phyloP scores from a whole-genome alignment of 192 early-diverging fungal genomes.

The Podochytrium sp. region DNA sequence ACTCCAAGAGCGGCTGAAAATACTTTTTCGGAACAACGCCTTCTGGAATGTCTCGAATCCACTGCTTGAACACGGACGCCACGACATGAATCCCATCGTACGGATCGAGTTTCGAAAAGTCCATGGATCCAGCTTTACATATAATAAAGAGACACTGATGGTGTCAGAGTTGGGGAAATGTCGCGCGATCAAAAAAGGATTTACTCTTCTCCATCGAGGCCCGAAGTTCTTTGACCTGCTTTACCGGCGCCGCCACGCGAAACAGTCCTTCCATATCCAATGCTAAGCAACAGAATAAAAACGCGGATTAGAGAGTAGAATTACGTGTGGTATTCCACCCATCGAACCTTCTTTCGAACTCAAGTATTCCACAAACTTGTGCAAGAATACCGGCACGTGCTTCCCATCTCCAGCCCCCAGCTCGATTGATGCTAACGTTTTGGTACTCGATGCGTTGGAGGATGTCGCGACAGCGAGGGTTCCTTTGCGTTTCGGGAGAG shows the following conservation, averaged over 20 bases:
- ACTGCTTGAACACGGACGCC: slow-evolving; percentile 48
- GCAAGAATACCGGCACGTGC: slow-evolving; percentile 38
- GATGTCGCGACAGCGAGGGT: slow-evolving; percentile 5
- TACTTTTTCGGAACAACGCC: slow-evolving; percentile 44
- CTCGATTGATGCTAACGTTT: not conserved
- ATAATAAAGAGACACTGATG: not conserved
- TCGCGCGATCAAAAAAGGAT: not conserved
- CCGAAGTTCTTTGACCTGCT: slow-evolving; percentile 38
- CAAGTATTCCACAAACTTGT: slow-evolving; percentile 44
- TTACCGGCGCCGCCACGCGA: slow-evolving; percentile 39
- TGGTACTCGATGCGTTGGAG: slow-evolving; percentile 13
- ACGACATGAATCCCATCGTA: slow-evolving; percentile 38
- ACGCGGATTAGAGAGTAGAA: not conserved
- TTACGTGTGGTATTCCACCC: not conserved
- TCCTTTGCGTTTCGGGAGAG: not conserved
- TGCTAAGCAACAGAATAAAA: slow-evolving; percentile 23
- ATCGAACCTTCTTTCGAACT: slow-evolving; percentile 29
- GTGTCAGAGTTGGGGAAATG: not conserved
- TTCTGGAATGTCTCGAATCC: slow-evolving; percentile 48
- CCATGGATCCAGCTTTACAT: slow-evolving; percentile 26
- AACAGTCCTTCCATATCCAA: slow-evolving; percentile 49
- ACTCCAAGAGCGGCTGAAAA: slow-evolving; percentile 30
- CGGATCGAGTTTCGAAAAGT: slow-evolving; percentile 30
- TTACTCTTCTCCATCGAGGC: slow-evolving; percentile 43
- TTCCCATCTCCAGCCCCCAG: not conserved